Evolutionary conservation across 768 basidiomycete species (phyloP).

Genomic region (Phylloporus arenicola): DNA sequence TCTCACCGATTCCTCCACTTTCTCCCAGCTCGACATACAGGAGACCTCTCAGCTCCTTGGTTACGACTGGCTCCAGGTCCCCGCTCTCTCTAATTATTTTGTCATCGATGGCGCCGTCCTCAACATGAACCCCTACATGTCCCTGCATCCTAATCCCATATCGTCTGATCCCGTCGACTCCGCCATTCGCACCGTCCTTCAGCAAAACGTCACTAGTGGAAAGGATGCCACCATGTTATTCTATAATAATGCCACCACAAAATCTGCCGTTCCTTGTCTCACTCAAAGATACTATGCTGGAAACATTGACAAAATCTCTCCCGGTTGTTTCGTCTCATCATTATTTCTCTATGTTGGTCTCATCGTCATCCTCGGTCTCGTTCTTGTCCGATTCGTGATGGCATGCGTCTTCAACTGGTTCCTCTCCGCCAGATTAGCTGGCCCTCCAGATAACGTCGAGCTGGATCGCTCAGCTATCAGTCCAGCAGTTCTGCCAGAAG

Average conservation of each 20-base stretch:
- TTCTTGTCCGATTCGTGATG: constrained; percentile 91
- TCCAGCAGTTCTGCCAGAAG: constrained; percentile 93
- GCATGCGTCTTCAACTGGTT: constrained; percentile 98
- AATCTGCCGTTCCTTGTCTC: constrained; percentile 73
- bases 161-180: constrained; percentile 73
- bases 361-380: constrained; percentile 85
- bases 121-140: constrained; percentile 85
- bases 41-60: constrained; percentile 71
- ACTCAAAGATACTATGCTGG: constrained; percentile 85
- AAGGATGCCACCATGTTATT: constrained; percentile 91
- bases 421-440: constrained; percentile 75
- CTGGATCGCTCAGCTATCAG: constrained; percentile 83
- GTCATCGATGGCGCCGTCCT: constrained; percentile 93
- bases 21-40: constrained; percentile 53
- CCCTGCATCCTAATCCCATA: constrained; percentile 62
- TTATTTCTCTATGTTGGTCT: constrained; percentile 88
- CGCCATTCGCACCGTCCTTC: constrained; percentile 68
- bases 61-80: constrained; percentile 89
- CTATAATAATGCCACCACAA: constrained; percentile 60
- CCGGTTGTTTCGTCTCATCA: constrained; percentile 89
- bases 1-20: constrained; percentile 52
- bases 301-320: constrained; percentile 93
- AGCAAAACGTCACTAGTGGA: constrained; percentile 47
- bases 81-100: constrained; percentile 63
- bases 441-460: constrained; percentile 64